These are phyloP conservation scores for Angomonas ambiguus DNA, from an alignment of 208 protist species.

Conservation along the genomic window DNA sequence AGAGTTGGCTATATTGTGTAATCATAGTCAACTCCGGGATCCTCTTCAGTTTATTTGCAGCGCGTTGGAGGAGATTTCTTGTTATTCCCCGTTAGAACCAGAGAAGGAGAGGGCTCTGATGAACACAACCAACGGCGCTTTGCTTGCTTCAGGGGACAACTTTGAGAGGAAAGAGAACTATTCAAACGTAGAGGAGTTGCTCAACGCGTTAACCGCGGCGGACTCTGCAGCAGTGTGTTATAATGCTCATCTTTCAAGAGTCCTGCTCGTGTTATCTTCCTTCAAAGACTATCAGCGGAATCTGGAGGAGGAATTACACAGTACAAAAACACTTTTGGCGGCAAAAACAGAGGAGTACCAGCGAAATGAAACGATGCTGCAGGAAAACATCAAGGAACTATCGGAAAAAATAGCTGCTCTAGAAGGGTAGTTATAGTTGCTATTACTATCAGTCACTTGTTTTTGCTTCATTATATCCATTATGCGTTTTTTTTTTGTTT, in stretches of 20 bases:
- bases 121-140: not conserved
- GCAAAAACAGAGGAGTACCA: constrained; percentile 41
- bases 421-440: too few relatives aligned
- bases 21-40: constrained; percentile 34
- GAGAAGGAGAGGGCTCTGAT: not conserved
- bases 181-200: constrained; percentile 40
- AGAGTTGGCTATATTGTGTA: constrained; percentile 30
- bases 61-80: constrained; percentile 27
- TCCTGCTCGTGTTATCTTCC: constrained; percentile 52
- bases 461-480: not conserved
- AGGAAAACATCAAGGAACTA: constrained; percentile 66
- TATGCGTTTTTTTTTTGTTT: too few relatives aligned
- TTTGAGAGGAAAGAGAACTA: not conserved
- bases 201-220: constrained; percentile 52
- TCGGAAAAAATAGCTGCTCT: constrained; percentile 52
- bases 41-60: constrained; percentile 35
- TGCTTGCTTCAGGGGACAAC: not conserved
- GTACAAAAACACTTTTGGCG: constrained; percentile 29
- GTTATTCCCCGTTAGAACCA: constrained; percentile 9
- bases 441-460: not conserved
- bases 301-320: constrained; percentile 25
- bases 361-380: constrained; percentile 41
- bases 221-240: constrained; percentile 64
- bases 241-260: constrained; percentile 63
- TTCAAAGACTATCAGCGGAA: constrained; percentile 41